Conservation (phyloP, 805 yeast species). For the Dipodascus geniculatus region DNA sequence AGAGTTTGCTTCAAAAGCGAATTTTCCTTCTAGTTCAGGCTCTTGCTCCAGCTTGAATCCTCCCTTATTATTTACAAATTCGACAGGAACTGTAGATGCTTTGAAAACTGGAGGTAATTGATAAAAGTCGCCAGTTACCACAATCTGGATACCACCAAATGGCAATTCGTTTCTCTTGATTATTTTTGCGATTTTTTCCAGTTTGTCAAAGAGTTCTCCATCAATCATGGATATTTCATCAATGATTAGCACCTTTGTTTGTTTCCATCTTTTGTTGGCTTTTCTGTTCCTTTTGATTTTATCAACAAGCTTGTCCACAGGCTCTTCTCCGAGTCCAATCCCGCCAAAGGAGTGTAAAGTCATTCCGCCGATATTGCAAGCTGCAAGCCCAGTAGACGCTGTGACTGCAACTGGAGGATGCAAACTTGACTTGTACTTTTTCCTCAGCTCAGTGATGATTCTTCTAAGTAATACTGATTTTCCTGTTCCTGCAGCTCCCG, state of each 20-base stretch:
- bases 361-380: constrained; percentile 83
- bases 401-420: constrained; percentile 64
- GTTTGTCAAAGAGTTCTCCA: constrained; percentile 60
- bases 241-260: constrained; percentile 58
- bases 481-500: constrained; percentile 99
- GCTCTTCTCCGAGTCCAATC: constrained; percentile 62
- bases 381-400: constrained; percentile 95
- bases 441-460: constrained; percentile 43
- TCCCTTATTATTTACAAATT: constrained; percentile 4
- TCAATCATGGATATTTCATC: constrained; percentile 96
- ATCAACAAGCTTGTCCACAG: constrained; percentile 33
- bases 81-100: constrained; percentile 25
- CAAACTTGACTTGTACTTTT: constrained; percentile 30
- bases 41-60: constrained; percentile 3
- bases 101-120: constrained; percentile 79
- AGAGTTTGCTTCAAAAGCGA: constrained; percentile 61
- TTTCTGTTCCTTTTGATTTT: constrained; percentile 37
- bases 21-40: constrained; percentile 27
- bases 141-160: constrained; percentile 89
- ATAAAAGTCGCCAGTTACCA: constrained; percentile 90
- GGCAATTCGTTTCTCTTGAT: constrained; percentile 42
- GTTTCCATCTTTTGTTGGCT: constrained; percentile 47
- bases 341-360: constrained; percentile 83
- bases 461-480: constrained; percentile 76
- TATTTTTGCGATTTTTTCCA: constrained; percentile 55